Conservation (phyloP, 2,329 filamentous ascomycete genomes). For the Claviceps capensis region DNA sequence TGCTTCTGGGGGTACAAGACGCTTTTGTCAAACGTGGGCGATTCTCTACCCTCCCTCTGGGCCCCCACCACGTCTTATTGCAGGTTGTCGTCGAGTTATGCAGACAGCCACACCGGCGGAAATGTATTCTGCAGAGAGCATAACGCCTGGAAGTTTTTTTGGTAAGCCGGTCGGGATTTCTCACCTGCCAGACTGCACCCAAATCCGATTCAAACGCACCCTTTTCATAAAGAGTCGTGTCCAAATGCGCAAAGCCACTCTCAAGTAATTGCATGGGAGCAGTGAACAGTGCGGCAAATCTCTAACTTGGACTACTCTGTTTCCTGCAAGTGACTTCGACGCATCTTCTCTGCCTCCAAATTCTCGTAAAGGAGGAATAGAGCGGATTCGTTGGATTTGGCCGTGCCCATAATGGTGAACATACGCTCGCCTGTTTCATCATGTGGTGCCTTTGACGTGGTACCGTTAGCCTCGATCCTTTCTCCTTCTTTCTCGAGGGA, state of each 20-base stretch:
- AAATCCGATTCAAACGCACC: conserved; percentile 34
- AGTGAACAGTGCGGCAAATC: conserved; percentile 18
- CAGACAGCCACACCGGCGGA: conserved; percentile 12
- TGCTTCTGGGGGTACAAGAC: neutral
- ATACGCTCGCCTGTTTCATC: conserved; percentile 97
- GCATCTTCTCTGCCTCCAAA: conserved; percentile 97
- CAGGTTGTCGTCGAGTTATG: neutral
- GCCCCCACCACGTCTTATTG: neutral
- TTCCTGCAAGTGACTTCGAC: conserved; percentile 65
- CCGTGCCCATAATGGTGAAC: conserved; percentile 98
- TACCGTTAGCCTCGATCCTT: neutral
- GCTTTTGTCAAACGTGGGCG: neutral
- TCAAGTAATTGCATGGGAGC: conserved; percentile 8
- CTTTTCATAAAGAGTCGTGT: conserved; percentile 15
- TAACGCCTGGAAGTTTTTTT: conserved; percentile 40
- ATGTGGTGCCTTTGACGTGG: conserved; percentile 56
- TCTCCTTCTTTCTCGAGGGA: neutral
- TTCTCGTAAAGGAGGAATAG: conserved; percentile 97
- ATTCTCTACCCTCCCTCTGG: neutral
- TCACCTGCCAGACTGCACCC: conserved; percentile 27
- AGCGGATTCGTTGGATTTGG: conserved; percentile 87
- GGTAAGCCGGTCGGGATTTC: conserved; percentile 39
- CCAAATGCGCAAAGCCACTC: conserved; percentile 18
- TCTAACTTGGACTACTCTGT: conserved; percentile 28
- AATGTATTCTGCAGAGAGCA: conserved; percentile 28